phyloP scores from a whole-genome alignment of 2,329 filamentous ascomycete genomes.

The Pseudopithomyces maydicus region DNA sequence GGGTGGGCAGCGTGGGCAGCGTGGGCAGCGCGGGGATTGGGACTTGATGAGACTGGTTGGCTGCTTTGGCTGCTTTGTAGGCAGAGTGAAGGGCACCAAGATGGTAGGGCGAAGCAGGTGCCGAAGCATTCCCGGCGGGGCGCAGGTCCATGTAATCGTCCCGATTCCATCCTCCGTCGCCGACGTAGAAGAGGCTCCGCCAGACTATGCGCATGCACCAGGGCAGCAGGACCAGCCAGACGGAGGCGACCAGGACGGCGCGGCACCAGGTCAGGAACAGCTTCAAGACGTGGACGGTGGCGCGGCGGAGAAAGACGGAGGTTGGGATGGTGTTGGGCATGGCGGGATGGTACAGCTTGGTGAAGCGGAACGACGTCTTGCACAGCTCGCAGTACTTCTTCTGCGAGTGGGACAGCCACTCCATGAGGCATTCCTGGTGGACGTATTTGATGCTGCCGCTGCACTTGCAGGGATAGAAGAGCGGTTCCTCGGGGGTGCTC shows the following conservation, averaged over 20 bases:
- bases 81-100: conserved; percentile 25
- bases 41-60: conserved; percentile 21
- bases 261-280: conserved; percentile 80
- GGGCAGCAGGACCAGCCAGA: conserved; percentile 89
- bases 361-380: conserved; percentile 98
- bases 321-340: conserved; percentile 88
- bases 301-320: conserved; percentile 79
- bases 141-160: conserved; percentile 40
- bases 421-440: conserved; percentile 97
- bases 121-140: neutral
- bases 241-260: conserved; percentile 75
- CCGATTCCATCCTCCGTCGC: conserved; percentile 71
- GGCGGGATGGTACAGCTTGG: conserved; percentile 91
- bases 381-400: conserved; percentile 99
- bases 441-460: conserved; percentile 98
- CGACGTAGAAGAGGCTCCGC: conserved; percentile 94
- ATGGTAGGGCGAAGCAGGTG: conserved; percentile 14
- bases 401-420: conserved; percentile 97
- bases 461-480: conserved; percentile 99
- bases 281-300: conserved; percentile 72
- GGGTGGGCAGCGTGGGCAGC: conserved; percentile 41
- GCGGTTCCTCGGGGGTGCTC: conserved; percentile 76
- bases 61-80: conserved; percentile 23
- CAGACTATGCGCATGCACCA: conserved; percentile 91
- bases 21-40: conserved; percentile 39